Base-by-base conservation (phyloP, 2,329 filamentous ascomycete species). In the Juglanconis oblonga region DNA sequence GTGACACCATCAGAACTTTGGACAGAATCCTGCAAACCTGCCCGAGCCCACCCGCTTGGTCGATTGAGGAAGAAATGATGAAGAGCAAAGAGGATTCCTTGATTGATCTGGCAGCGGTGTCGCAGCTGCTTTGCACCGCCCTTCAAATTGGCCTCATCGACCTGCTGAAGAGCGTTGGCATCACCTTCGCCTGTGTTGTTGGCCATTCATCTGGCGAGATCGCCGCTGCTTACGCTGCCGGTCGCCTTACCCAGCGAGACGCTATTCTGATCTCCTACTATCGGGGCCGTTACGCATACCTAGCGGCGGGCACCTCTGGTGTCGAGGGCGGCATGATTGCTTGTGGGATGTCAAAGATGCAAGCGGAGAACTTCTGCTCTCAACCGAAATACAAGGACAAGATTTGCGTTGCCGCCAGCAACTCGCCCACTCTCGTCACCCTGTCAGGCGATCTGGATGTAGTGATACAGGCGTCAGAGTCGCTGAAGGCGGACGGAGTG, bases 71-170 rank as follows among this genome's bases (percentile, higher is more conserved):
- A 3, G 69, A 76, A 57, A 72, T 79, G 24, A 48, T 70, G 59
- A 72, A 69, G 1, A 66, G 68, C 0, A 42, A 59, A 1, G 55
- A 59, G 1, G 36, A 51, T 1, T 76, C 74, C 5, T 63, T 67
- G 3, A 65, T 81, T 0, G 45, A 73, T 8, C 65, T 73, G 17
- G 74, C 79, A 0, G 71, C 74, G 3, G 64, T 82, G 29, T 75
- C 78, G 0, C 82, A 85, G 62, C 79, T 83, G 0, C 66, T 83
- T 1, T 84, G 78, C 55, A 84, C 82, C 0, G 81, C 82, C 0
- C 47, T 86, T 1, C 83, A 86, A 64, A 72, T 86, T 2, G 81
- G 71, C 0, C 64, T 73, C 0, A 65, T 73, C 0, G 67, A 73
- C 36, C 61, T 73, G 5, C 64, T 74, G 3, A 54, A 52, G 10